Conservation (phyloP, 1,139 yeast genomes). For the Arxiozyma bovina region DNA sequence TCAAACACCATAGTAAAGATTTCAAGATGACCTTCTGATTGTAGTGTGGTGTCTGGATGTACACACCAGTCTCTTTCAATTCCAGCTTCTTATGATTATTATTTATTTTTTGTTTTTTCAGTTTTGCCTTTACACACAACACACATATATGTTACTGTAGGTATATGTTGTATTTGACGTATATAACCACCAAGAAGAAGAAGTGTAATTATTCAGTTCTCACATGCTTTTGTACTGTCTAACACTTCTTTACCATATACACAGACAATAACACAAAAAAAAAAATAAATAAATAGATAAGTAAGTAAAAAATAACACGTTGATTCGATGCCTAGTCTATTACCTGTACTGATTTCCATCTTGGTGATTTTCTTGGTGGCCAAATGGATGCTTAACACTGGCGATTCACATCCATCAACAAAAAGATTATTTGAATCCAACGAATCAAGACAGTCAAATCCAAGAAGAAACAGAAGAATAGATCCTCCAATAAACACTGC, state of each 20-base stretch:
- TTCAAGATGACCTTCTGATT: constrained; percentile 25
- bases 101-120: too few species aligned
- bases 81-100: too few species aligned
- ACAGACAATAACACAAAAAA: neutral
- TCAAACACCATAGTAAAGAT: constrained; percentile 25
- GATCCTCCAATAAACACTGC: neutral
- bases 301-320: neutral
- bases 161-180: neutral
- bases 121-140: neutral
- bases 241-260: neutral
- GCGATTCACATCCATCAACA: constrained; percentile 18
- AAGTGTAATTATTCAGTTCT: neutral
- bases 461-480: neutral
- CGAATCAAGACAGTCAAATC: constrained; percentile 5
- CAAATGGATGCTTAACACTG: constrained; percentile 21
- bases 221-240: too few species aligned
- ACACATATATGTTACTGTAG: neutral
- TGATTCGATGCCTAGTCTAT: neutral
- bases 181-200: neutral
- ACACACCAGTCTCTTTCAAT: neutral
- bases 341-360: constrained; percentile 11
- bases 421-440: neutral
- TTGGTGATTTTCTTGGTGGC: constrained; percentile 20
- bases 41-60: neutral
- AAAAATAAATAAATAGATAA: too few species aligned